Conservation (phyloP, 78 protist species). For the Dictyostelium brefeldianum region DNA sequence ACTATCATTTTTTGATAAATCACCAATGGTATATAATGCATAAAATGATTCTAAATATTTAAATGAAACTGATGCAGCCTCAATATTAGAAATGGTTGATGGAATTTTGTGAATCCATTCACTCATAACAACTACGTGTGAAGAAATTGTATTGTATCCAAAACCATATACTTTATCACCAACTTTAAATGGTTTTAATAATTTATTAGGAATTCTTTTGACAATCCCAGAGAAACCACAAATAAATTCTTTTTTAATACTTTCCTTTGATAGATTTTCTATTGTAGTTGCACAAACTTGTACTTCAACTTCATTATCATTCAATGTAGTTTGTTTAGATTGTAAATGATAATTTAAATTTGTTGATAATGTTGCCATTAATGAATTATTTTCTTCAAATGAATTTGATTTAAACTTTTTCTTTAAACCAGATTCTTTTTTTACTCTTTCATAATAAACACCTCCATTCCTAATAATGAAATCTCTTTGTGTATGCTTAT, state of each 20-base stretch:
- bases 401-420: neutral
- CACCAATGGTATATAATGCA: slow-evolving; percentile 22
- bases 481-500: neutral
- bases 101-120: neutral
- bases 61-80: slow-evolving; percentile 65
- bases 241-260: neutral
- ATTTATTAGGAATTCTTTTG: neutral
- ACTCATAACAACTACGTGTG: neutral
- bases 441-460: neutral
- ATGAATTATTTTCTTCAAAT: neutral
- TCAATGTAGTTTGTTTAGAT: neutral
- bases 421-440: neutral
- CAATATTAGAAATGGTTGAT: neutral
- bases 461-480: neutral
- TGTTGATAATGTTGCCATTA: neutral
- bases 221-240: slow-evolving; percentile 53
- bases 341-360: neutral
- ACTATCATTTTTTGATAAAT: neutral
- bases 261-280: no score
- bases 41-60: slow-evolving; percentile 42
- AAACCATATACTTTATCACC: slow-evolving; percentile 64
- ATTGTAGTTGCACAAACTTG: neutral
- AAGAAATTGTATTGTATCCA: neutral
- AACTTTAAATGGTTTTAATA: neutral
- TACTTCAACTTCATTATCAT: slow-evolving; percentile 20